These are phyloP conservation scores for Hymenoscyphus fructigenus DNA, from an alignment of 2,329 filamentous ascomycete species.

Conservation along the genomic window DNA sequence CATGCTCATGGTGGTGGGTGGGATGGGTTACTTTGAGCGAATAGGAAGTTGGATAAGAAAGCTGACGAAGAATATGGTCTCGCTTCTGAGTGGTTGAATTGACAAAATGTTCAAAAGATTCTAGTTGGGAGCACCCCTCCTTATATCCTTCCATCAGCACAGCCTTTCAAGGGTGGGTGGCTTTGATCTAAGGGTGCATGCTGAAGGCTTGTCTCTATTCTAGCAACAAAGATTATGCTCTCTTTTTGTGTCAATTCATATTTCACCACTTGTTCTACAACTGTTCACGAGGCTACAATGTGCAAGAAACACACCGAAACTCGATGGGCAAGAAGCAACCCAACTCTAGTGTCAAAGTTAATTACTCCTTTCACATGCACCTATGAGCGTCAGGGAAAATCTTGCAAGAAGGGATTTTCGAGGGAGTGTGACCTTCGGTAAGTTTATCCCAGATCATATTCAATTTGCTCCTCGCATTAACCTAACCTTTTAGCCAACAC, in stretches of 20 bases:
- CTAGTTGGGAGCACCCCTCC: not conserved
- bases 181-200: no score
- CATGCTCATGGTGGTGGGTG: not conserved
- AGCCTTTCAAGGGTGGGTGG: no score
- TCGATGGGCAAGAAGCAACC: not conserved
- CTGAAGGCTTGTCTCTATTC: no score
- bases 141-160: not conserved
- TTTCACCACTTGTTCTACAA: not conserved
- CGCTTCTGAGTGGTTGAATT: not conserved
- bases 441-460: not conserved
- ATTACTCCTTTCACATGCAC: not conserved
- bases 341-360: not conserved
- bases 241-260: not conserved
- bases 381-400: not conserved
- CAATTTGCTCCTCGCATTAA: no score
- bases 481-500: not conserved
- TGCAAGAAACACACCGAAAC: not conserved
- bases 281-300: not conserved
- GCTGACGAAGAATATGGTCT: not conserved
- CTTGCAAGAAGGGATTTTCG: not conserved
- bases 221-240: no score
- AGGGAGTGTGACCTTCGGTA: conserved; percentile 4
- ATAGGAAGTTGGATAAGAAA: not conserved
- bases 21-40: not conserved
- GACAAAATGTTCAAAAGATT: not conserved